Percentiles rank a stretch among this genome's conserved stretches.
Conservation (phyloP, 192 early-diverging fungal species). For the Backusella liffmaniae region DNA sequence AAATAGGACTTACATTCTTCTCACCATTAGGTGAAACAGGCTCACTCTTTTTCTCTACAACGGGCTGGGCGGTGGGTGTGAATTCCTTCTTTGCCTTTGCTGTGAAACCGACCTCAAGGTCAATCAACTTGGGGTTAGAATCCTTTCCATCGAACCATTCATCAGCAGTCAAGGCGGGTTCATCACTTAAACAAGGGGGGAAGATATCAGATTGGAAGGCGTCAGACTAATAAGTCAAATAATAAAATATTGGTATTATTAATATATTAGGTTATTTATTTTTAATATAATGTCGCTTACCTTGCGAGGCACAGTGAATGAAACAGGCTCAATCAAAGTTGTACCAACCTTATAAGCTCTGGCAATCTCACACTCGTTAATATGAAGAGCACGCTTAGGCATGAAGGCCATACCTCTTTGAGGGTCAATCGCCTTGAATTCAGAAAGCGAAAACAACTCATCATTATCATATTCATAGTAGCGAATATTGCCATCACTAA, state of each 20-base stretch:
- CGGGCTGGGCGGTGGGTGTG: slow-evolving; percentile 64
- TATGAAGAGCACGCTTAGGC: slow-evolving; percentile 89
- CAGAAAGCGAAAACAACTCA: slow-evolving; percentile 82
- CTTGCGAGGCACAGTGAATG: slow-evolving; percentile 95
- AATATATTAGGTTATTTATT: neutral
- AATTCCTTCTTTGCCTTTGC: slow-evolving; percentile 72
- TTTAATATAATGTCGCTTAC: slow-evolving; percentile 37
- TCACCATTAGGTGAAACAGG: slow-evolving; percentile 44
- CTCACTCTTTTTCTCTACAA: slow-evolving; percentile 29
- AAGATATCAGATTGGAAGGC: slow-evolving; percentile 96
- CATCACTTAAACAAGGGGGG: slow-evolving; percentile 80
- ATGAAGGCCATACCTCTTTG: slow-evolving; percentile 92
- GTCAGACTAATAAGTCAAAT: slow-evolving; percentile 66
- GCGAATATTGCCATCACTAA: slow-evolving; percentile 96
- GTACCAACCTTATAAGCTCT: slow-evolving; percentile 92
- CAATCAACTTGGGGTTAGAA: slow-evolving; percentile 75
- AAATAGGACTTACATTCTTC: slow-evolving; percentile 44
- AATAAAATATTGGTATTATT: neutral
- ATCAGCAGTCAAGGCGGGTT: slow-evolving; percentile 83
- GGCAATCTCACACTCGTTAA: slow-evolving; percentile 88
- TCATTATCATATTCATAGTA: slow-evolving; percentile 99
- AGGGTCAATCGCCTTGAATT: slow-evolving; percentile 88
- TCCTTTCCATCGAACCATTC: slow-evolving; percentile 90
- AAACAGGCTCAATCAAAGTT: slow-evolving; percentile 90
- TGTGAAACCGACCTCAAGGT: slow-evolving; percentile 71